phyloP scores from a whole-genome alignment of 805 yeast genomes.

The Cyberlindnera mississippiensis region DNA sequence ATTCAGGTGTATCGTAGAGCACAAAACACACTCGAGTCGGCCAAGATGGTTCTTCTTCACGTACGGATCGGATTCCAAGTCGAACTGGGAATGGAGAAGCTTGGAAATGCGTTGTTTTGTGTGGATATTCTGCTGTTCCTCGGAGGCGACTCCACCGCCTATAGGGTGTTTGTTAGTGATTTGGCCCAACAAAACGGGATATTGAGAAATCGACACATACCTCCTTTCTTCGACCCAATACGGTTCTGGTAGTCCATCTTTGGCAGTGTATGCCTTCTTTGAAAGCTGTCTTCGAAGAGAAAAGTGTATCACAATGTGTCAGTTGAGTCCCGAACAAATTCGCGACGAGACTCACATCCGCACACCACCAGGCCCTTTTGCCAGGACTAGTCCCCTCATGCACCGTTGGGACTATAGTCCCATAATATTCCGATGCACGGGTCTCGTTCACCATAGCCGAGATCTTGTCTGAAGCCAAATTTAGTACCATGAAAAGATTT shows the following conservation, averaged over 20 bases:
- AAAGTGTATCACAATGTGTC: too few species aligned
- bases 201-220: conserved; percentile 23
- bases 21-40: conserved; percentile 74
- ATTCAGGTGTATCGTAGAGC: conserved; percentile 76
- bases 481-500: not conserved
- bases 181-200: not conserved
- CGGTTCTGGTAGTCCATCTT: conserved; percentile 84
- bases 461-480: not conserved
- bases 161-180: conserved; percentile 6
- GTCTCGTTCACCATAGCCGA: not conserved
- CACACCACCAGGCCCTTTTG: too few species aligned
- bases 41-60: conserved; percentile 84
- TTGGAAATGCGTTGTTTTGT: conserved; percentile 48
- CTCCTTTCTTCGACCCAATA: conserved; percentile 87
- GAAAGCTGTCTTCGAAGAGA: too few species aligned
- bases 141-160: conserved; percentile 78
- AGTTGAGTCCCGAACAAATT: too few species aligned
- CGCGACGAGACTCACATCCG: too few species aligned
- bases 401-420: too few species aligned
- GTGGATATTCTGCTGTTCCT: conserved; percentile 63
- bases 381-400: too few species aligned
- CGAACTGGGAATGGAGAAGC: conserved; percentile 51
- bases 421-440: too few species aligned
- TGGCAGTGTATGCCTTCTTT: not conserved
- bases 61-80: conserved; percentile 71